Conservation (phyloP, 441 rosid genomes). For the Bocquillonia castaneifolia region DNA sequence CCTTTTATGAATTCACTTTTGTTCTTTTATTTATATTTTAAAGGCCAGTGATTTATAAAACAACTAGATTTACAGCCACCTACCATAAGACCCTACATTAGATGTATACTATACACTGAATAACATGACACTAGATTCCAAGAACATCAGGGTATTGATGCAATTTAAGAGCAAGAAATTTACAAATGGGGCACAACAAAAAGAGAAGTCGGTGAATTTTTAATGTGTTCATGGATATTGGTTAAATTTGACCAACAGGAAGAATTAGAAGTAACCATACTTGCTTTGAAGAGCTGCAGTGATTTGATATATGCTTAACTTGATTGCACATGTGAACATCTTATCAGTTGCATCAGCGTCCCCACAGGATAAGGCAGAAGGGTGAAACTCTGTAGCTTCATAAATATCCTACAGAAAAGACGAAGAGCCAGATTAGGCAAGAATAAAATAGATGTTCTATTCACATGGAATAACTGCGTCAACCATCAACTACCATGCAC, state of each 20-base stretch:
- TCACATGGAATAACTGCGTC: constrained; percentile 6
- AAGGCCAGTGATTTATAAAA: not conserved
- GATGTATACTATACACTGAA: not conserved
- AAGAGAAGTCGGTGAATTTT: not conserved
- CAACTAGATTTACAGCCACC: not conserved
- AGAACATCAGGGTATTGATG: not conserved
- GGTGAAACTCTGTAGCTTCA: constrained; percentile 83
- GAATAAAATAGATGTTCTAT: not conserved
- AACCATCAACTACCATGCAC: constrained; percentile 20
- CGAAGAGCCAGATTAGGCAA: not conserved
- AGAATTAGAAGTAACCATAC: constrained; percentile 33
- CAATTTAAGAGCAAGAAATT: not conserved
- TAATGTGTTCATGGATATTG: not conserved
- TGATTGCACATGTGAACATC: constrained; percentile 51
- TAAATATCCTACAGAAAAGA: constrained; percentile 69
- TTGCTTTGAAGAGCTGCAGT: constrained; percentile 50
- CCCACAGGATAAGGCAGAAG: constrained; percentile 37
- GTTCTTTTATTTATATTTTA: not conserved
- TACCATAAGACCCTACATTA: not conserved
- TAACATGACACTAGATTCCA: not conserved
- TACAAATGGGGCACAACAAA: not conserved
- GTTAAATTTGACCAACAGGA: constrained; percentile 8
- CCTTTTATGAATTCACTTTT: not conserved
- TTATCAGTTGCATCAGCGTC: constrained; percentile 43
- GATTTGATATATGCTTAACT: constrained; percentile 46